These are phyloP conservation scores for Avena sativa DNA, from an alignment of 176 grass and related monocot species.

Conservation along the genomic window DNA sequence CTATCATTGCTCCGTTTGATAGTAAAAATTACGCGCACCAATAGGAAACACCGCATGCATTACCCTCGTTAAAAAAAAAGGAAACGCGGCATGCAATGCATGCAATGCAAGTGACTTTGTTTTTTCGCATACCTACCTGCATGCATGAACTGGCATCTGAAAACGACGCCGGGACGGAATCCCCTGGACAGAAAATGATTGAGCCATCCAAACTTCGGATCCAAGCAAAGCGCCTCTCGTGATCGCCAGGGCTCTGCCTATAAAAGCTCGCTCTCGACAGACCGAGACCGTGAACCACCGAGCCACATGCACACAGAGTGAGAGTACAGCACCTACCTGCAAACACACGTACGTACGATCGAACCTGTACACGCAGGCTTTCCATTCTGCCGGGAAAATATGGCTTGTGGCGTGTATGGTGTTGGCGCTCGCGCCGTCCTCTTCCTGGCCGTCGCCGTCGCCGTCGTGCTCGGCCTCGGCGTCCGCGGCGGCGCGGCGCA, in stretches of 20 bases:
- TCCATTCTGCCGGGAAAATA: neutral
- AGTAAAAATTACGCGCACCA: no score
- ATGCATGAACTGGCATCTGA: conserved; percentile 18
- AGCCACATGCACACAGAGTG: neutral
- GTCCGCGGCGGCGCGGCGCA: conserved; percentile 43
- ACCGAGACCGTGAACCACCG: neutral
- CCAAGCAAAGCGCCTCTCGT: conserved; percentile 43
- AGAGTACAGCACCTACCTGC: neutral
- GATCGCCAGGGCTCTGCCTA: neutral
- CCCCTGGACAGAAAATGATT: neutral
- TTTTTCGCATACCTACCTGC: neutral
- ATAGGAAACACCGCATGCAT: neutral
- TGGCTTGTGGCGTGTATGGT: neutral
- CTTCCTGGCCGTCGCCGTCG: conserved; percentile 20
- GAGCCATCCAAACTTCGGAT: conserved; percentile 36
- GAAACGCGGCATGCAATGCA: no score
- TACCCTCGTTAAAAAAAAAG: no score
- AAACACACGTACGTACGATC: neutral
- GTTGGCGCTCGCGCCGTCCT: conserved; percentile 7
- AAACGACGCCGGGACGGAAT: conserved; percentile 16
- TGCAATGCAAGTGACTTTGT: neutral
- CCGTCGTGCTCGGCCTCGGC: conserved; percentile 16
- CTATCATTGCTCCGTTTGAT: no score
- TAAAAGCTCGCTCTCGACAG: neutral
- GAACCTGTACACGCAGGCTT: neutral